These are phyloP conservation scores for Pythium aphanidermatum DNA, from an alignment of 352 stramenopile species.

Conservation along the genomic window DNA sequence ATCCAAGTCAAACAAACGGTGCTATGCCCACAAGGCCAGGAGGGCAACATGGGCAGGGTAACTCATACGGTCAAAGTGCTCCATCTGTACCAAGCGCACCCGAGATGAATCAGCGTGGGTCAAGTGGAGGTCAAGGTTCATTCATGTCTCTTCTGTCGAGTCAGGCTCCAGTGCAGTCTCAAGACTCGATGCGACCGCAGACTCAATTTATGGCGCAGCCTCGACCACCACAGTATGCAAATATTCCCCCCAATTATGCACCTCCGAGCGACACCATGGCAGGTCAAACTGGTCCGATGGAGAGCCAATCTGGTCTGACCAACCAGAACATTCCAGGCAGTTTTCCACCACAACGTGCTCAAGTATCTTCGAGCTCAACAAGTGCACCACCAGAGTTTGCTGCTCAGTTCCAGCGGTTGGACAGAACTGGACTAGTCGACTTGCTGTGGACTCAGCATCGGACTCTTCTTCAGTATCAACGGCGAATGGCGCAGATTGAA, in stretches of 20 bases:
- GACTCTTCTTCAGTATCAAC: constrained; percentile 58
- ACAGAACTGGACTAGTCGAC: constrained; percentile 60
- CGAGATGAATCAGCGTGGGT: constrained; percentile 3
- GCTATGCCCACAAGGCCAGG: too few species aligned
- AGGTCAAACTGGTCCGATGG: constrained; percentile 17
- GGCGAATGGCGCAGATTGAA: constrained; percentile 43
- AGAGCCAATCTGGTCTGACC: constrained; percentile 6
- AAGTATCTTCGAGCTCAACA: constrained; percentile 2
- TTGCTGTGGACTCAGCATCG: constrained; percentile 67
- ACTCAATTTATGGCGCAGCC: constrained; percentile 4
- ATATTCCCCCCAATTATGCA: constrained; percentile 3
- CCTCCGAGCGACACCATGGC: constrained; percentile 12
- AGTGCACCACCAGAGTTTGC: constrained; percentile 56
- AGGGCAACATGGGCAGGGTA: too few species aligned
- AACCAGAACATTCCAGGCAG: constrained; percentile 26
- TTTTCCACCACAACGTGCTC: constrained; percentile 15
- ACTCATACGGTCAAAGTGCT: neutral
- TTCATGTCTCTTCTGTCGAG: constrained; percentile 24
- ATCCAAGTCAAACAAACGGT: neutral
- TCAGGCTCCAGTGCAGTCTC: constrained; percentile 11
- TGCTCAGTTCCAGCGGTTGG: constrained; percentile 59
- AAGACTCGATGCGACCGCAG: constrained; percentile 1
- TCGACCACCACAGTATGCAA: constrained; percentile 9
- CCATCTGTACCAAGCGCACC: neutral
- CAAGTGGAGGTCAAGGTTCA: constrained; percentile 9